Evolutionary conservation across 768 basidiomycete genomes (phyloP).

Genomic region (Neoboletus brunneissimus): DNA sequence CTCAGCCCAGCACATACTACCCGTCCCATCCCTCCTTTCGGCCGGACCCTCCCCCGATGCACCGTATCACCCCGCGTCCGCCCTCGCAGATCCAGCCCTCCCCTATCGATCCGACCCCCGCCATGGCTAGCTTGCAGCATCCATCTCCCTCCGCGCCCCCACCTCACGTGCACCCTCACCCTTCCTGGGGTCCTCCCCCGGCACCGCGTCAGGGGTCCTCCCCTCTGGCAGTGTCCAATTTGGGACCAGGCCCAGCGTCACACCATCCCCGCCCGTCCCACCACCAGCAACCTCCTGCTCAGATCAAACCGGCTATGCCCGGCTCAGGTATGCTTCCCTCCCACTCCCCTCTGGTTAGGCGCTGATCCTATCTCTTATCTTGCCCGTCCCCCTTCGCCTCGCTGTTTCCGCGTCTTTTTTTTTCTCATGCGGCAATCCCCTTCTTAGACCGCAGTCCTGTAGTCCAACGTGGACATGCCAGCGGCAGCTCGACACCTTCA

Average conservation of each 20-base stretch:
- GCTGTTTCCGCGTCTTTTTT: constrained; percentile 8
- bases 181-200: constrained; percentile 34
- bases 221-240: constrained; percentile 25
- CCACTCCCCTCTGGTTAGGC: not conserved
- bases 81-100: constrained; percentile 30
- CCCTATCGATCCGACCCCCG: constrained; percentile 28
- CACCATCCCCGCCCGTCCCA: constrained; percentile 28
- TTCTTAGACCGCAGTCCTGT: constrained; percentile 31
- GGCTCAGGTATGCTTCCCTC: constrained; percentile 25
- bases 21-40: constrained; percentile 16
- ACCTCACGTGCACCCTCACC: constrained; percentile 31
- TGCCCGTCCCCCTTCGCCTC: not conserved
- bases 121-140: constrained; percentile 34
- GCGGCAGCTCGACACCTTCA: constrained; percentile 25
- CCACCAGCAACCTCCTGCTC: constrained; percentile 27
- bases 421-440: constrained; percentile 1
- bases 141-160: constrained; percentile 29
- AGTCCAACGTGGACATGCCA: constrained; percentile 25
- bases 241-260: constrained; percentile 18
- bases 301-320: constrained; percentile 34
- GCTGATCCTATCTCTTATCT: constrained; percentile 8
- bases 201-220: constrained; percentile 34
- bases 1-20: constrained; percentile 25
- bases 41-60: constrained; percentile 19
- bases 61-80: constrained; percentile 33